These are phyloP conservation scores for Boletellus ananas DNA, from an alignment of 768 basidiomycete genomes.

Conservation along the genomic window DNA sequence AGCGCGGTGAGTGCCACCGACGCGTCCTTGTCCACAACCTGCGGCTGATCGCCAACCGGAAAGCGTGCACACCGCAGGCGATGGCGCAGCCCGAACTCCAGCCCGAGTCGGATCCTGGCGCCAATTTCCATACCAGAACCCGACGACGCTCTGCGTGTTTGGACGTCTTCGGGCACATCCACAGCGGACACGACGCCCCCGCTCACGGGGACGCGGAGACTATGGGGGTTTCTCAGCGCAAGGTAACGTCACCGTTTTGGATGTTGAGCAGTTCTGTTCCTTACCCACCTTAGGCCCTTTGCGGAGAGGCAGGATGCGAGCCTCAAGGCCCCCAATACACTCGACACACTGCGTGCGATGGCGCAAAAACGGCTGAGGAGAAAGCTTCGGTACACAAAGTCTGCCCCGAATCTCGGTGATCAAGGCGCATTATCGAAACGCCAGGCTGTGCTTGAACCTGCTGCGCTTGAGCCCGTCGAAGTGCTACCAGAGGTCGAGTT, in stretches of 20 bases:
- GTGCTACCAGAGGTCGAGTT: background rate
- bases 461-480: background rate
- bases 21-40: background rate
- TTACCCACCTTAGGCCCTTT: slow-evolving; percentile 11
- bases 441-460: background rate
- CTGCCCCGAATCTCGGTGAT: slow-evolving; percentile 21
- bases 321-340: background rate
- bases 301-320: slow-evolving; percentile 7
- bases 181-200: background rate
- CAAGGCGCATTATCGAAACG: background rate
- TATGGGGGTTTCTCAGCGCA: slow-evolving; percentile 18
- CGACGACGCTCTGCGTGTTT: background rate
- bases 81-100: slow-evolving; percentile 1
- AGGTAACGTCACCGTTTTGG: slow-evolving; percentile 10
- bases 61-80: slow-evolving; percentile 26
- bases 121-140: slow-evolving; percentile 14
- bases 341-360: slow-evolving; percentile 9
- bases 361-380: slow-evolving; percentile 19
- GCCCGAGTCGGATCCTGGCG: slow-evolving; percentile 2
- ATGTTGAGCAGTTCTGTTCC: background rate
- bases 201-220: slow-evolving; percentile 2
- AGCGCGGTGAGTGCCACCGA: slow-evolving; percentile 15
- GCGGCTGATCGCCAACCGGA: background rate
- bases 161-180: slow-evolving; percentile 2
- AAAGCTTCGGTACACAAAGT: slow-evolving; percentile 20